These are phyloP conservation scores for Cryptosporidium sp. DNA, from an alignment of 169 alveolate species.

Conservation along the genomic window DNA sequence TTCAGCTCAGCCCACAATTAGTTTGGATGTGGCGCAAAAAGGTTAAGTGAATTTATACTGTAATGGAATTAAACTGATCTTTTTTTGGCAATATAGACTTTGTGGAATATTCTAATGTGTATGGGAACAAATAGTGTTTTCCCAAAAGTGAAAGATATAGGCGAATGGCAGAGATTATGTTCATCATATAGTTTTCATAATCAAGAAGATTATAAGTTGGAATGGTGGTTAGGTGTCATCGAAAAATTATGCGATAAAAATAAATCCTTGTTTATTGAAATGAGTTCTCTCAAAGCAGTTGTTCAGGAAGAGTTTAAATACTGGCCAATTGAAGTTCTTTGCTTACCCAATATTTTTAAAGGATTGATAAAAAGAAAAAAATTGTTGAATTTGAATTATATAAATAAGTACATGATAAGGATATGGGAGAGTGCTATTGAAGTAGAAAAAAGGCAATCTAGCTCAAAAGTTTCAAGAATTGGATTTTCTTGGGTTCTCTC, in stretches of 20 bases:
- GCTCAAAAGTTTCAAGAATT: background rate
- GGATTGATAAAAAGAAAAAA: conserved; percentile 29
- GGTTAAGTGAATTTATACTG: background rate
- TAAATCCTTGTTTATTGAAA: conserved; percentile 28
- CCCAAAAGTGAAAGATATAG: conserved; percentile 61
- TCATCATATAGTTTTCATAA: conserved; percentile 43
- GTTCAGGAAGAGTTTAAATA: conserved; percentile 29
- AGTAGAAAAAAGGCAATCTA: background rate
- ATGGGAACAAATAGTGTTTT: background rate
- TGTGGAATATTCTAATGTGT: conserved; percentile 4
- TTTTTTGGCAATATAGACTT: background rate
- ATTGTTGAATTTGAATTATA: background rate
- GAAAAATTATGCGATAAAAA: conserved; percentile 26
- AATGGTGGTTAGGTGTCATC: conserved; percentile 57
- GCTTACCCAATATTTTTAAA: conserved; percentile 36
- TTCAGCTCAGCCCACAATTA: conserved; percentile 6
- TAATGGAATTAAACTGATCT: background rate
- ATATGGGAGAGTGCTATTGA: conserved; percentile 30
- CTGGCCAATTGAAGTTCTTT: conserved; percentile 74
- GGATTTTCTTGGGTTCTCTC: conserved; percentile 46
- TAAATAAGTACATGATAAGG: background rate
- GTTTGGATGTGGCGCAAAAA: background rate
- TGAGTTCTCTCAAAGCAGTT: background rate
- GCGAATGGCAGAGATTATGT: conserved; percentile 69
- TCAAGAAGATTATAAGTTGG: conserved; percentile 64